A percentile compares a stretch with the other conserved stretches of the same genome.
Conservation (phyloP, 495 filamentous ascomycete species). For the Xylaria venustula region DNA sequence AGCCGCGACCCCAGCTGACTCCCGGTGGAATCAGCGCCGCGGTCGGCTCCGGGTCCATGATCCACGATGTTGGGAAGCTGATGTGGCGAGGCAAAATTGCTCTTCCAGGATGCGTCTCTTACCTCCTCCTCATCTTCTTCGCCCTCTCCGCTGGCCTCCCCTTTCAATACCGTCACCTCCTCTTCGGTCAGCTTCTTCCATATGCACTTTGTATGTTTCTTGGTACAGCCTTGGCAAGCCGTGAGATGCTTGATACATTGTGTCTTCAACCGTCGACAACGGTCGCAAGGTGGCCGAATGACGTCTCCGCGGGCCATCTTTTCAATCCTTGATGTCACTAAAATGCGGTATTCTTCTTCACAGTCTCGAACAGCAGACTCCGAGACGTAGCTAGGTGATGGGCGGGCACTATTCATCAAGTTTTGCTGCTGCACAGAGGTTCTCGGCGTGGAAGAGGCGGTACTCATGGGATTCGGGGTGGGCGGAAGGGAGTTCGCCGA, state of each 20-base stretch:
- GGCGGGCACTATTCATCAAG: constrained; percentile 24
- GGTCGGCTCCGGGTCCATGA: constrained; percentile 19
- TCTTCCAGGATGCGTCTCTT: constrained; percentile 19
- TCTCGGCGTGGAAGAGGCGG: constrained; percentile 27
- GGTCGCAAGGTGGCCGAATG: constrained; percentile 77
- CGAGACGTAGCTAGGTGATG: constrained; percentile 25
- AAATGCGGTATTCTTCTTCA: constrained; percentile 47
- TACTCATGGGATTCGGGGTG: constrained; percentile 28
- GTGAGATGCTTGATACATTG: constrained; percentile 82
- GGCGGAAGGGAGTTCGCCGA: constrained; percentile 28
- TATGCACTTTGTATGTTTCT: constrained; percentile 81
- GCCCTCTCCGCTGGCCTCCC: constrained; percentile 23
- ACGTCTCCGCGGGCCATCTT: constrained; percentile 67
- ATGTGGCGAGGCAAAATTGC: constrained; percentile 15
- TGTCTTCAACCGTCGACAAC: constrained; percentile 75
- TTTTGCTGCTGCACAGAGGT: constrained; percentile 24
- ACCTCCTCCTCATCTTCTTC: constrained; percentile 27
- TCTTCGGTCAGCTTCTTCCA: constrained; percentile 76
- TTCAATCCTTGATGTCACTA: constrained; percentile 75
- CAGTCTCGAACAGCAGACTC: constrained; percentile 22
- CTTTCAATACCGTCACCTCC: constrained; percentile 50
- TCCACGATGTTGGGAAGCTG: constrained; percentile 21
- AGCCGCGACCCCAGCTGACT: constrained; percentile 23
- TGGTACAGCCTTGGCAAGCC: constrained; percentile 82
- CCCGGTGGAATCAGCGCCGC: constrained; percentile 16